phyloP scores from a whole-genome alignment of 345 rosid genomes.

The Hypericum androsaemum region DNA sequence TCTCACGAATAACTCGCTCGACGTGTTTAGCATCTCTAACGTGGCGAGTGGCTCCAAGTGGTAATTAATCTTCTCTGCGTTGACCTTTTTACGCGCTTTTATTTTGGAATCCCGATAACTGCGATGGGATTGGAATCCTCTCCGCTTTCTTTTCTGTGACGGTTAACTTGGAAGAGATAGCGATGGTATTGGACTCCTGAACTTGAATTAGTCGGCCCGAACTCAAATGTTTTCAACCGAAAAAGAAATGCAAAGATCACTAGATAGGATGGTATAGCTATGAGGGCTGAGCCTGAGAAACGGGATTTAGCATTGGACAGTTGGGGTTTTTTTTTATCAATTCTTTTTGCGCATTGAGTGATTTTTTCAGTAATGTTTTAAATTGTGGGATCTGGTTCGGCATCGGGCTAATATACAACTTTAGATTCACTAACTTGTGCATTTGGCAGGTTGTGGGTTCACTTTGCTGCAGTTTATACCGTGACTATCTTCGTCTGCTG shows the following conservation, averaged over 20 bases:
- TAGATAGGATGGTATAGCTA: too few species aligned
- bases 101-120: neutral
- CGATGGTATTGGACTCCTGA: neutral
- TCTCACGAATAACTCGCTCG: conserved; percentile 62
- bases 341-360: too few species aligned
- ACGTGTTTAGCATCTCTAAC: conserved; percentile 75
- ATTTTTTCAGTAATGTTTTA: too few species aligned
- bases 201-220: neutral
- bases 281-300: too few species aligned
- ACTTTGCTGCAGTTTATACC: conserved; percentile 76
- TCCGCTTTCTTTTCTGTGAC: neutral
- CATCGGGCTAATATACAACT: too few species aligned
- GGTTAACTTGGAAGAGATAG: too few species aligned
- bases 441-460: conserved; percentile 69
- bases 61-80: conserved; percentile 21
- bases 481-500: conserved; percentile 81
- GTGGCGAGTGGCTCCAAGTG: conserved; percentile 72
- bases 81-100: neutral
- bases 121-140: neutral
- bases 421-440: too few species aligned
- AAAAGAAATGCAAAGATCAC: too few species aligned
- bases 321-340: neutral
- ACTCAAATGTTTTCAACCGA: too few species aligned
- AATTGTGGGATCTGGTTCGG: too few species aligned
- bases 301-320: too few species aligned